Conservation (phyloP, 2,329 filamentous ascomycete genomes). For the Teratosphaeria pseudoeucalypti region DNA sequence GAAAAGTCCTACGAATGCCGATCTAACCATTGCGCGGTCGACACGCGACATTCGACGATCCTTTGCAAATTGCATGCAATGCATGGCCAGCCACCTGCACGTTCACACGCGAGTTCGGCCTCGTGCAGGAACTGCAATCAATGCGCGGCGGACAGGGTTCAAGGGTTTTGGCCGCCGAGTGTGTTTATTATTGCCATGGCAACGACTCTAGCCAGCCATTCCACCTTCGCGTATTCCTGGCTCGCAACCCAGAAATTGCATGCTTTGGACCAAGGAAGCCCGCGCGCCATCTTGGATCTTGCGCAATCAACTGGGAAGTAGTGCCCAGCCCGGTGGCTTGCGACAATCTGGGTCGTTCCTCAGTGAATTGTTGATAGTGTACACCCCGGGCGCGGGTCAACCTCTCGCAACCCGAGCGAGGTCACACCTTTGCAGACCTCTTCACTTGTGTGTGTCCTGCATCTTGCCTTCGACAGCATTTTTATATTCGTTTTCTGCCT, state of each 20-base stretch:
- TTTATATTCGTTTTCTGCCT: neutral
- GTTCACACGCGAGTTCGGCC: neutral
- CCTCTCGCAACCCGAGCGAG: neutral
- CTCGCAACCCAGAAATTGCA: neutral
- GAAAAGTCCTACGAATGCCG: no score
- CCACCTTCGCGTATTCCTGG: neutral
- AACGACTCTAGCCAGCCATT: neutral
- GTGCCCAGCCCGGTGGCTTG: neutral
- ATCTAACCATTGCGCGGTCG: neutral
- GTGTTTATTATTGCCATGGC: neutral
- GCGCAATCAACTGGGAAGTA: constrained; percentile 1
- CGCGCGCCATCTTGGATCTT: neutral
- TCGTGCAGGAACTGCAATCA: neutral
- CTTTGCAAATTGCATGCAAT: no score
- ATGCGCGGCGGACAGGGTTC: neutral
- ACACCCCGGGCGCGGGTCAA: neutral
- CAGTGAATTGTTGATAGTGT: neutral
- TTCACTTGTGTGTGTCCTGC: neutral
- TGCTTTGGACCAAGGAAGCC: neutral
- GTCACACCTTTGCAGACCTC: neutral
- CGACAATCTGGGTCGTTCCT: neutral
- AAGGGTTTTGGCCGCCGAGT: neutral
- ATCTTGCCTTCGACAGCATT: neutral
- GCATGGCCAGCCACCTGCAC: neutral
- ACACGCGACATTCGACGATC: neutral